A percentile compares a stretch with the other conserved stretches of the same genome.
These are phyloP conservation scores for Phaeomoniella chlamydospora DNA, from an alignment of 2,329 filamentous ascomycete genomes.

Conservation along the genomic window DNA sequence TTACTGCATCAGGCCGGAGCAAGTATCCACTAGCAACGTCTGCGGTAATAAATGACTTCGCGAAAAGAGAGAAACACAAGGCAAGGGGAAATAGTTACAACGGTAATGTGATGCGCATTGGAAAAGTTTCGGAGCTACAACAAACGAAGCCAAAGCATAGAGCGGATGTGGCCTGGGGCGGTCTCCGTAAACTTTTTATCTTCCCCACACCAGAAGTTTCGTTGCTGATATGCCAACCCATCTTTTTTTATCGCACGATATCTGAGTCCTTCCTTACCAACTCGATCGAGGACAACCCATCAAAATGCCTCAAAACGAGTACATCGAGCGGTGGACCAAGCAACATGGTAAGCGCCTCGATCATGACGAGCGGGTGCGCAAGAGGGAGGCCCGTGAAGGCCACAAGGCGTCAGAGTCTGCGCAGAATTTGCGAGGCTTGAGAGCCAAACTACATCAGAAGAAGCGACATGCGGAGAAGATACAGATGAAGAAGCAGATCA, in stretches of 20 bases:
- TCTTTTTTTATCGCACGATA: neutral
- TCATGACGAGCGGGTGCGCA: slow-evolving; percentile 78
- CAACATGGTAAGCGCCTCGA: slow-evolving; percentile 50
- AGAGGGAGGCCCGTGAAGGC: slow-evolving; percentile 73
- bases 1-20: no score
- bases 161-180: neutral
- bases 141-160: neutral
- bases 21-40: no score
- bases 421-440: slow-evolving; percentile 80
- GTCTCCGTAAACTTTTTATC: neutral
- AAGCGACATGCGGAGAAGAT: slow-evolving; percentile 96
- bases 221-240: neutral
- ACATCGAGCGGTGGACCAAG: slow-evolving; percentile 65
- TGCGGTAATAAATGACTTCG: no score
- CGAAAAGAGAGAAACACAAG: no score
- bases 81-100: no score
- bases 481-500: slow-evolving; percentile 90
- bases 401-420: slow-evolving; percentile 82
- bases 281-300: no score
- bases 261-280: no score
- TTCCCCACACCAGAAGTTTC: neutral
- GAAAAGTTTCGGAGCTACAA: neutral
- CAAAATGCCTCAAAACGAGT: slow-evolving; percentile 64
- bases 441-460: slow-evolving; percentile 87
- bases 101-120: no score